phyloP scores from a whole-genome alignment of 176 grass and related monocot genomes.

The Poa annua region DNA sequence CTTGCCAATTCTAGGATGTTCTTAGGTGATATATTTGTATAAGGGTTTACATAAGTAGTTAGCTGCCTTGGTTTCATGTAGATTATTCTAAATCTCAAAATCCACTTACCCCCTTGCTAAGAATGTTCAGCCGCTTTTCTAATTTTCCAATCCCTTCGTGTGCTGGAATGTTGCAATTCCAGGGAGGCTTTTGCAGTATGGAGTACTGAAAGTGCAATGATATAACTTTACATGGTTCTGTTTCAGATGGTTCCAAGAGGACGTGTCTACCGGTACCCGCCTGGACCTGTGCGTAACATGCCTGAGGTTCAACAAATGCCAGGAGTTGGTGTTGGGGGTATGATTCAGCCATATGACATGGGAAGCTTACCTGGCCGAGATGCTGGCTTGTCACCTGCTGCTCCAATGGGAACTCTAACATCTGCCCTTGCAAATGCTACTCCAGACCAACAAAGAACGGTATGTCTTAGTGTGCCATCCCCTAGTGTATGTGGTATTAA shows the following conservation, averaged over 20 bases:
- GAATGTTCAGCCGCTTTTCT: neutral
- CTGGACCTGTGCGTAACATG: constrained; percentile 77
- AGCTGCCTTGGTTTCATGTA: neutral
- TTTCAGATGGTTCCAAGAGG: constrained; percentile 84
- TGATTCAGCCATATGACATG: constrained; percentile 80
- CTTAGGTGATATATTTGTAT: neutral
- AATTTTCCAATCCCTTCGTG: neutral
- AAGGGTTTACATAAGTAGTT: neutral
- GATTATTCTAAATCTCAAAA: neutral
- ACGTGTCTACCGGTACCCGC: constrained; percentile 73
- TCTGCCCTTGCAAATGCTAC: constrained; percentile 90
- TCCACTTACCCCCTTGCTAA: neutral
- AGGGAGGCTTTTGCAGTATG: neutral
- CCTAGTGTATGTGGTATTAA: constrained; percentile 5
- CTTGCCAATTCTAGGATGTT: neutral
- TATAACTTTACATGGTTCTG: constrained; percentile 16
- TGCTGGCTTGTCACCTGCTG: constrained; percentile 59
- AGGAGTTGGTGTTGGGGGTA: constrained; percentile 65
- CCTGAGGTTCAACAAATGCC: constrained; percentile 59
- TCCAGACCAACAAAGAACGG: constrained; percentile 94
- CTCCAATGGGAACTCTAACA: constrained; percentile 73
- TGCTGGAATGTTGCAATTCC: constrained; percentile 1
- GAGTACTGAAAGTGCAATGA: constrained; percentile 11
- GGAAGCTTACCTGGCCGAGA: constrained; percentile 63
- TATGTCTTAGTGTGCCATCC: constrained; percentile 45